phyloP scores from a whole-genome alignment of 2,329 filamentous ascomycete genomes.

The Penicillium sp. region DNA sequence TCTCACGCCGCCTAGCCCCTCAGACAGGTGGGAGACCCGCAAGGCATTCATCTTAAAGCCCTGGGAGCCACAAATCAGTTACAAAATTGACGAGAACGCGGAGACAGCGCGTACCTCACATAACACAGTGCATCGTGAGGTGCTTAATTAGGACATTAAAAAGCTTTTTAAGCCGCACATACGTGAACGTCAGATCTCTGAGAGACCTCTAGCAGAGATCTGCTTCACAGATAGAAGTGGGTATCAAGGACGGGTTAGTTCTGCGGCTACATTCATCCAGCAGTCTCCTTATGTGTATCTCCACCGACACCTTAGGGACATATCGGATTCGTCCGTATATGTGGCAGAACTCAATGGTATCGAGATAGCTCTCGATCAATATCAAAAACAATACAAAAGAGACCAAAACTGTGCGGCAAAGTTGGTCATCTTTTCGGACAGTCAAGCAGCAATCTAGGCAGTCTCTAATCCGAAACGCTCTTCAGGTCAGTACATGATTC shows the following conservation, averaged over 20 bases:
- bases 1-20: neutral
- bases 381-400: no score
- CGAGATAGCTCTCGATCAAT: no score
- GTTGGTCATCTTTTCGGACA: no score
- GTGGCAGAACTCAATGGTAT: no score
- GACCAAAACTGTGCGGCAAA: no score
- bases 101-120: neutral
- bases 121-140: neutral
- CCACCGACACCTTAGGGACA: neutral
- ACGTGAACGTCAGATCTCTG: neutral
- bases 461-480: constrained; percentile 12
- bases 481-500: neutral
- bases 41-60: neutral
- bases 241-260: no score
- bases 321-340: neutral
- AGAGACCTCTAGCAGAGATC: neutral
- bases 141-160: neutral
- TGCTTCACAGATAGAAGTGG: constrained; percentile 6
- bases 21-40: neutral
- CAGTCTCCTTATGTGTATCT: no score
- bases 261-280: neutral
- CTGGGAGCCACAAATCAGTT: neutral
- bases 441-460: no score
- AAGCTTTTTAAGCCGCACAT: neutral
- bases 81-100: neutral